Percentiles rank a stretch among this genome's conserved stretches.
Evolutionary conservation across 768 basidiomycete species (phyloP).

Genomic region (Obba rivulosa): DNA sequence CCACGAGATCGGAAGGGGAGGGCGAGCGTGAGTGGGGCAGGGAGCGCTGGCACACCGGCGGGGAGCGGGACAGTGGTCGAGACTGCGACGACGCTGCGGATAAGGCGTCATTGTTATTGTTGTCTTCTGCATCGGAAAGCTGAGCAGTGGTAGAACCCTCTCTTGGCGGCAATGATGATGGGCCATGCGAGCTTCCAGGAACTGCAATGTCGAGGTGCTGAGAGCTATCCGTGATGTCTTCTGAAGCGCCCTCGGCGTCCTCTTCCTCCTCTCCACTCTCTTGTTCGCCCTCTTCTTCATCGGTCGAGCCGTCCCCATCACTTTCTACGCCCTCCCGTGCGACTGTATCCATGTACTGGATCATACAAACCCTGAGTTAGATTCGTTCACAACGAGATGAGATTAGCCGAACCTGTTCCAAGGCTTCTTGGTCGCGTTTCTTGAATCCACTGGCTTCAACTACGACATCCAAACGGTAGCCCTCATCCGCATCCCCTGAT

Average conservation of each 20-base stretch:
- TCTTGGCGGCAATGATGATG: too few species aligned
- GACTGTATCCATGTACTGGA: slow-evolving; percentile 65
- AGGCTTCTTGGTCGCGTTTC: slow-evolving; percentile 69
- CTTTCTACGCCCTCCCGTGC: slow-evolving; percentile 21
- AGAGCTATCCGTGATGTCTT: slow-evolving; percentile 7
- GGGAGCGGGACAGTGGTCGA: slow-evolving; percentile 12
- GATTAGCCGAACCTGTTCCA: slow-evolving; percentile 67
- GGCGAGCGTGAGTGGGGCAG: slow-evolving; percentile 24
- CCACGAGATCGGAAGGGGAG: slow-evolving; percentile 39
- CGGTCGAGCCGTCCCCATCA: slow-evolving; percentile 33
- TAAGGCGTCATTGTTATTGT: slow-evolving; percentile 3
- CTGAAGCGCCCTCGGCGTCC: slow-evolving; percentile 14
- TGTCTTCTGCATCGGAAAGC: not conserved
- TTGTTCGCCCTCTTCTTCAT: slow-evolving; percentile 34
- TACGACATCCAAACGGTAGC: slow-evolving; percentile 79
- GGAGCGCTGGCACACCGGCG: slow-evolving; percentile 13
- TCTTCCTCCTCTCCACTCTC: slow-evolving; percentile 25
- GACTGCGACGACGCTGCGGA: slow-evolving; percentile 3
- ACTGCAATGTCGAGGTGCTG: too few species aligned
- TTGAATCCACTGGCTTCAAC: slow-evolving; percentile 95
- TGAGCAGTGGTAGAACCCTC: too few species aligned
- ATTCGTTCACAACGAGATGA: not conserved
- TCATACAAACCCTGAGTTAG: not conserved
- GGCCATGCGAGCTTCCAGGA: slow-evolving; percentile 9
- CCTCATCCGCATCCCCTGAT: slow-evolving; percentile 32